Conservation (phyloP, 129 eudicot genomes). For the Pseudognaphalium luteoalbum region DNA sequence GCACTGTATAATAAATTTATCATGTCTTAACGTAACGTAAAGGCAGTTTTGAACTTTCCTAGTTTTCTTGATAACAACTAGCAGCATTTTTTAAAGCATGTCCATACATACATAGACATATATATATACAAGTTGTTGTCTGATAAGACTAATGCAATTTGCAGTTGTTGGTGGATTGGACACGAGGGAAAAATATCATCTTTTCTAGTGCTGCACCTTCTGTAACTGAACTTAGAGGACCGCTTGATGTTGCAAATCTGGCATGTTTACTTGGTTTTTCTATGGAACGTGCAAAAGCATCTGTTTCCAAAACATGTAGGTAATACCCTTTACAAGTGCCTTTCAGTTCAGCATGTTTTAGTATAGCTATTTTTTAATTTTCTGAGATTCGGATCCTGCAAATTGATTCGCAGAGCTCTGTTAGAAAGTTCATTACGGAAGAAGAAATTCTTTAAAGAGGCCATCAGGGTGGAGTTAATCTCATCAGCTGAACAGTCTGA, state of each 20-base stretch:
- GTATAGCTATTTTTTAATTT: not conserved
- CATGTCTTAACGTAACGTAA: not conserved
- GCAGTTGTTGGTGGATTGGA: conserved; percentile 95
- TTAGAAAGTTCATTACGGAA: conserved; percentile 66
- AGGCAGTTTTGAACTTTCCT: not conserved
- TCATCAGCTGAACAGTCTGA: conserved; percentile 42
- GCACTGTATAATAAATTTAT: not conserved
- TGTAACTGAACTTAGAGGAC: conserved; percentile 83
- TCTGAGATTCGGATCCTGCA: conserved; percentile 4
- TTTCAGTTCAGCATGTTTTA: not conserved
- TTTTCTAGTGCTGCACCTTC: conserved; percentile 81
- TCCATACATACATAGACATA: not conserved
- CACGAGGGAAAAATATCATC: conserved; percentile 74
- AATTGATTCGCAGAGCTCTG: conserved; percentile 52
- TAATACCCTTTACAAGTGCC: not conserved
- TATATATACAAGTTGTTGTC: not conserved
- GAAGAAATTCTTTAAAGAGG: conserved; percentile 73
- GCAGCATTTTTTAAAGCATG: not conserved
- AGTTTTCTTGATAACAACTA: not conserved
- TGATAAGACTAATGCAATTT: conserved; percentile 16
- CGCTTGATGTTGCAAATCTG: conserved; percentile 37
- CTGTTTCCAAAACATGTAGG: conserved; percentile 22
- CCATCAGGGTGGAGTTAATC: conserved; percentile 63
- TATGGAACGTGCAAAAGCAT: conserved; percentile 65
- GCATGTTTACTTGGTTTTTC: conserved; percentile 17